Conservation (phyloP, 768 basidiomycete genomes). For the Russula earlei region DNA sequence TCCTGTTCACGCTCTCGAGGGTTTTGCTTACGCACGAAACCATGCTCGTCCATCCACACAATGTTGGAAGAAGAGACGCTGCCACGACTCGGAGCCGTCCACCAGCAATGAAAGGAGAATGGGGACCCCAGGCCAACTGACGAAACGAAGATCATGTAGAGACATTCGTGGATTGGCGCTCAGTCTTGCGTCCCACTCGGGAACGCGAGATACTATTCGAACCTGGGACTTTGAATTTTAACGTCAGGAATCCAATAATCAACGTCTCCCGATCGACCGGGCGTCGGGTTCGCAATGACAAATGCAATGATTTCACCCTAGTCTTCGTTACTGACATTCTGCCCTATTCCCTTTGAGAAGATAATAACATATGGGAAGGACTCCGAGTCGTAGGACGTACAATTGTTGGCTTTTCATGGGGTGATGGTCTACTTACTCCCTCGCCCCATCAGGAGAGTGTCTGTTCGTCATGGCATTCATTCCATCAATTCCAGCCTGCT, state of each 20-base stretch:
- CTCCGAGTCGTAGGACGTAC: too few species aligned
- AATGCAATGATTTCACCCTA: not conserved
- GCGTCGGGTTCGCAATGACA: not conserved
- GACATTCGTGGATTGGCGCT: too few species aligned
- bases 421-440: too few species aligned
- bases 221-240: too few species aligned
- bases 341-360: too few species aligned
- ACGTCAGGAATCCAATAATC: not conserved
- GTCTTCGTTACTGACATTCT: too few species aligned
- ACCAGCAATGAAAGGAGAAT: not conserved
- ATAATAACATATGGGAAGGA: too few species aligned
- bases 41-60: conserved; percentile 14
- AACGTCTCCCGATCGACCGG: not conserved
- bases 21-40: conserved; percentile 15
- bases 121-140: not conserved
- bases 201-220: too few species aligned
- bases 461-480: too few species aligned
- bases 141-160: not conserved
- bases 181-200: too few species aligned
- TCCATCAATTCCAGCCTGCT: not conserved
- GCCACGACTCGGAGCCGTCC: not conserved
- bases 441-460: too few species aligned
- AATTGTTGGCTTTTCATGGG: too few species aligned
- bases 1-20: conserved; percentile 12
- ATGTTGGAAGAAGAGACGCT: not conserved